Conservation (phyloP, 225 moss, liverwort and hornwort species). For the Sphagnum tenellum region DNA sequence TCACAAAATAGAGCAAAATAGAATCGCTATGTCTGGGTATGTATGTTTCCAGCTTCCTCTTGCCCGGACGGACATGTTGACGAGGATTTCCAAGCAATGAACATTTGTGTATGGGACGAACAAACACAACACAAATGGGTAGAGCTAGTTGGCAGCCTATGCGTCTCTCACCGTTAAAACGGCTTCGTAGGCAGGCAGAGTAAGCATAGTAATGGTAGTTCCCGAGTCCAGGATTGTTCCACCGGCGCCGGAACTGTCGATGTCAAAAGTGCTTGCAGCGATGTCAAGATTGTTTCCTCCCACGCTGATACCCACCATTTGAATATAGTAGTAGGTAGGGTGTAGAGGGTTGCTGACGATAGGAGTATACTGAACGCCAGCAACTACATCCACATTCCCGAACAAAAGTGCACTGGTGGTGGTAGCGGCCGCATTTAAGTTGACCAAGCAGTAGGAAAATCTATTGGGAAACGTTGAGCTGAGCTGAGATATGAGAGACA, state of each 20-base stretch:
- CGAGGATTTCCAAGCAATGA: too few species aligned
- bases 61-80: too few species aligned
- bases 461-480: constrained; percentile 38
- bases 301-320: constrained; percentile 31
- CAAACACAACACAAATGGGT: too few species aligned
- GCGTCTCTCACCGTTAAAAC: background rate
- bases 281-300: constrained; percentile 24
- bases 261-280: constrained; percentile 21
- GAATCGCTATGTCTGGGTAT: too few species aligned
- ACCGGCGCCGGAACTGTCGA: constrained; percentile 28
- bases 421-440: constrained; percentile 27
- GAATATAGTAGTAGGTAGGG: constrained; percentile 48
- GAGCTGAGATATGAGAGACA: constrained; percentile 50
- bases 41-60: too few species aligned
- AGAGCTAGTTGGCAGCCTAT: background rate
- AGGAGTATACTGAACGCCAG: constrained; percentile 41
- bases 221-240: constrained; percentile 2
- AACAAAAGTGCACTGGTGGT: constrained; percentile 24
- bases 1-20: too few species aligned
- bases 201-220: background rate
- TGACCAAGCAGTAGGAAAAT: constrained; percentile 63
- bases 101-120: too few species aligned
- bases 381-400: constrained; percentile 18
- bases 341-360: constrained; percentile 34
- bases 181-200: too few species aligned